Evolutionary conservation across 306 rosid genomes (phyloP).

Genomic region (apple (Malus domestica)): ASM211411v1 NC_041798.1:28927501-28928000

Average conservation of each 20-base stretch:
- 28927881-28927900: slow-evolving; percentile 68
- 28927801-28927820: slow-evolving; percentile 77
- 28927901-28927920: slow-evolving; percentile 74
- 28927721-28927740: slow-evolving; percentile 87
- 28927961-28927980: slow-evolving; percentile 66
- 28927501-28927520: slow-evolving; percentile 46
- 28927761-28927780: slow-evolving; percentile 73
- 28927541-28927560: slow-evolving; percentile 58
- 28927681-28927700: slow-evolving; percentile 61
- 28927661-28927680: slow-evolving; percentile 89
- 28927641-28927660: slow-evolving; percentile 86
- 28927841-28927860: slow-evolving; percentile 96
- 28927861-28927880: slow-evolving; percentile 83
- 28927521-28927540: slow-evolving; percentile 49
- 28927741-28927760: slow-evolving; percentile 75
- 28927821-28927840: slow-evolving; percentile 75
- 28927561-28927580: slow-evolving; percentile 42
- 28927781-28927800: slow-evolving; percentile 89
- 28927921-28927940: slow-evolving; percentile 75
- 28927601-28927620: slow-evolving; percentile 62
- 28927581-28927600: slow-evolving; percentile 39
- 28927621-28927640: slow-evolving; percentile 73
- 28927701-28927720: slow-evolving; percentile 73
- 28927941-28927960: slow-evolving; percentile 90
- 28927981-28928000: slow-evolving; percentile 80